Base-by-base conservation (phyloP, 176 grass and related monocot genomes). In the Olyra latifolia region DNA sequence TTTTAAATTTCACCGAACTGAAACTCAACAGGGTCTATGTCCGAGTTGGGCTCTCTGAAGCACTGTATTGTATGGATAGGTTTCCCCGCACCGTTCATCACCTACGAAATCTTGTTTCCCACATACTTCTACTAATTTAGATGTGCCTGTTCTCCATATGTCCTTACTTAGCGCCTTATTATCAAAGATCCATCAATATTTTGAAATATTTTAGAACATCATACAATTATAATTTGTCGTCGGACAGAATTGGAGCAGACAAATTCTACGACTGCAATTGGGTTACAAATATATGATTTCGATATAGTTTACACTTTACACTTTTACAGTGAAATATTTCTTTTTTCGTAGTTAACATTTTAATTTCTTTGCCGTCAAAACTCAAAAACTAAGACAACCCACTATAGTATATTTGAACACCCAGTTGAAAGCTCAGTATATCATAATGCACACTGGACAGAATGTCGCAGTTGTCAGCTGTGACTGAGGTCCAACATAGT, bases 11-110 rank as follows among this genome's bases (percentile, higher is more conserved):
- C 86, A 95, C 96, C 19, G 96, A 98, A 74, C 54, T 95, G 81
- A 92, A 98, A 80, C 96, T 98, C 70, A 98, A 95, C 78, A 86
- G 92, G 75, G 96, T 98, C 25, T 92, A 98, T 80, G 95, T 95
- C 49, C 88, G 81, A 82, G 96, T 98, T 75, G 92, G 96, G 23
- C 78, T 93, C 56, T 93, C 96, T 71, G 96, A 92, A 77, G 88
- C 96, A 86, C 58, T 95, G 19, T 93, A 95, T 73, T 98, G 89
- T 62, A 98, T 98, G 90, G 96, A 98, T 87, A 92, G 92, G 46
- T 98, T 94, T 67, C 92, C 93, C 72, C 90, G 90, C 74, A 90
- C 96, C 2, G 92, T 89, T 80, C 86, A 92, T 4, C 92, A 98
- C 72, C 85, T 98, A 39, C 73, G 96, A 61, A 95, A 95, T 91